Conservation (phyloP, 139 green algal genomes). For the Limnomonas spitsbergensis region DNA sequence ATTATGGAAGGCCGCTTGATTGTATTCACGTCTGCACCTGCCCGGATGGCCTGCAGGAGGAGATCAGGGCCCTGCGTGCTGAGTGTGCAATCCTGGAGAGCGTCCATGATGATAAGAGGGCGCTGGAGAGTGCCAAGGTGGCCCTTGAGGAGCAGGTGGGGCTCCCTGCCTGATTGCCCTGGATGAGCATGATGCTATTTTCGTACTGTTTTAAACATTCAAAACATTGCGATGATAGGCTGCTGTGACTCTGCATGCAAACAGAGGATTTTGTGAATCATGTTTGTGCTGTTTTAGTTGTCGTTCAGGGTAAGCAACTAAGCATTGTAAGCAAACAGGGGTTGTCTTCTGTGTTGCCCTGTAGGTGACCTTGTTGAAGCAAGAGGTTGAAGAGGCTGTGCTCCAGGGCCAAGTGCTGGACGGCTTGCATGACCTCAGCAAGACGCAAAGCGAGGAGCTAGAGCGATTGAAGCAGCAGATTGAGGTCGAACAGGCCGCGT, state of each 20-base stretch:
- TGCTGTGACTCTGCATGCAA: no score
- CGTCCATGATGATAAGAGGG: not conserved
- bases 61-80: not conserved
- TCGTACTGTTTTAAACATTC: no score
- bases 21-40: no score
- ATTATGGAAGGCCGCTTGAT: no score
- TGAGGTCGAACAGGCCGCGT: not conserved
- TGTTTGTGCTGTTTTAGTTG: no score
- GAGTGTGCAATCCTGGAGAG: not conserved
- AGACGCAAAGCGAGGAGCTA: not conserved
- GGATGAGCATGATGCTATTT: no score
- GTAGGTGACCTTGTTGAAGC: not conserved
- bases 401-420: constrained; percentile 2
- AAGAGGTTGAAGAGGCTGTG: constrained; percentile 1
- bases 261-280: no score
- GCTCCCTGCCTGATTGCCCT: not conserved
- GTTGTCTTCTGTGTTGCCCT: no score
- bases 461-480: constrained; percentile 6
- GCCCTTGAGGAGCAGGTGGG: not conserved
- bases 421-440: not conserved
- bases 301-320: no score
- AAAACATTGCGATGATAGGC: no score
- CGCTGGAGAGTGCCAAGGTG: not conserved
- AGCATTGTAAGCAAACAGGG: no score
- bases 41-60: not conserved